Evolutionary conservation across 2,329 filamentous ascomycete species (phyloP), one percentile per base, ranked within the genome.

Genomic region (Blastomyces emzantsi): DNA sequence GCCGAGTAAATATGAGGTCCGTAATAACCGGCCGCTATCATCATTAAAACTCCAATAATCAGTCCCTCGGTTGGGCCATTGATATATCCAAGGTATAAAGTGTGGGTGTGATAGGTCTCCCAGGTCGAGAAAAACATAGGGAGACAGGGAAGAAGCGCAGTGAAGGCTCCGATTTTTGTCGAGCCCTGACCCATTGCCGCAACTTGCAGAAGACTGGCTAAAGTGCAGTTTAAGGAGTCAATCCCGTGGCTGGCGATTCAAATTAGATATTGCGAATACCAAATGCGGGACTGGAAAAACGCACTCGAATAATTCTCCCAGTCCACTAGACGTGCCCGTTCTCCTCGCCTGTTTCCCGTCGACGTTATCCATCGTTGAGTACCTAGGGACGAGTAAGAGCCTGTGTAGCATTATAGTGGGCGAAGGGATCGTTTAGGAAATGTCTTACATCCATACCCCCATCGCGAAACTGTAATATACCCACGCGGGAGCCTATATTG

Each of bases 61-160:
- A 99, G 81, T 25, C 94, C 94, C 80, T 99, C 94, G 71, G 94
- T 99, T 1, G 94, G 94, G 0, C 94, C 94, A 75, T 99, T 99
- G 84, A 99, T 89, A 74, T 93, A 91, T 63, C 94, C 94, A 15
- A 99, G 86, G 76, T 96, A 99, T 6, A 99, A 81, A 0, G 94
- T 97, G 76, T 99, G 94, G 5, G 94, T 97, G 78, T 99, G 94
- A 76, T 97, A 99, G 0, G 94, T 99, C 79, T 99, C 94, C 94
- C 94, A 99, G 1, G 94, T 99, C 2, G 93, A 97, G 79, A 99
- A 97, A 82, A 96, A 99, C 94, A 99, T 99, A 65, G 94, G 90
- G 55, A 99, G 80, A 70, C 92, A 95, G 1, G 94, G 94, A 65
- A 93, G 87, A 54, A 99, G 81, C 1, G 92, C 92, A 0, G 94